Percentiles rank a stretch among this genome's conserved stretches.
Evolutionary conservation across 116 monocot genomes (phyloP).

Genomic region (Cymodocea nodosa): DNA sequence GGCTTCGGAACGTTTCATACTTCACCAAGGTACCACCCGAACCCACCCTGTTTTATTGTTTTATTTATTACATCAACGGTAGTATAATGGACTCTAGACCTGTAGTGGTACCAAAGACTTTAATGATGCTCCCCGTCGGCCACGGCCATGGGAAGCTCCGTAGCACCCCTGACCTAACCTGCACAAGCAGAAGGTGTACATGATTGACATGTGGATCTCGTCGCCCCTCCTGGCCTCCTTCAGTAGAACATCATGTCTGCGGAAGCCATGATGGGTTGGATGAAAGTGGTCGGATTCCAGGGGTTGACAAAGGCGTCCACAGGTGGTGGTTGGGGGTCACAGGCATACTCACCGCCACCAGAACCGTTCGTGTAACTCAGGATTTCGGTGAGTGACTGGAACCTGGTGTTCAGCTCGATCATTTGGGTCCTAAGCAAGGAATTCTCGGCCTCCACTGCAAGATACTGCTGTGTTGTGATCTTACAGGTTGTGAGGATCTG

Average conservation of each 20-base stretch:
- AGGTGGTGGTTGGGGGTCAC: background rate
- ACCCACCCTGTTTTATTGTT: too few relatives aligned
- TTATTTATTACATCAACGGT: too few relatives aligned
- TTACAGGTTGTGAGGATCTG: conserved; percentile 23
- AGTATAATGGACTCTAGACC: too few relatives aligned
- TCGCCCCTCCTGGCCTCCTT: too few relatives aligned
- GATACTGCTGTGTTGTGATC: conserved; percentile 19
- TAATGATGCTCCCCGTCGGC: too few relatives aligned
- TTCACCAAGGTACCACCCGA: too few relatives aligned
- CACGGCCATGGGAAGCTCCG: too few relatives aligned
- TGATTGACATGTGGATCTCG: too few relatives aligned
- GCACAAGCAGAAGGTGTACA: too few relatives aligned
- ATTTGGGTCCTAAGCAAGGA: conserved; percentile 45
- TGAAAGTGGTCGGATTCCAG: conserved; percentile 12
- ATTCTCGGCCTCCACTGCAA: conserved; percentile 40
- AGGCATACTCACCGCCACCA: background rate
- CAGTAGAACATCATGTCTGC: conserved; percentile 27
- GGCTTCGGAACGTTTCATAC: too few relatives aligned
- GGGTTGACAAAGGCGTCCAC: conserved; percentile 9
- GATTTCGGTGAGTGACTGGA: conserved; percentile 41
- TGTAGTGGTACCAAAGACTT: too few relatives aligned
- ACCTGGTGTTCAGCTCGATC: conserved; percentile 36
- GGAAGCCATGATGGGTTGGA: conserved; percentile 25
- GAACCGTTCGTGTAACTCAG: background rate
- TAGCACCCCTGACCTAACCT: too few relatives aligned